Percentiles rank a stretch among this genome's conserved stretches.
These are phyloP conservation scores for Pelargonium citronellum DNA, from an alignment of 441 rosid species.

Conservation along the genomic window DNA sequence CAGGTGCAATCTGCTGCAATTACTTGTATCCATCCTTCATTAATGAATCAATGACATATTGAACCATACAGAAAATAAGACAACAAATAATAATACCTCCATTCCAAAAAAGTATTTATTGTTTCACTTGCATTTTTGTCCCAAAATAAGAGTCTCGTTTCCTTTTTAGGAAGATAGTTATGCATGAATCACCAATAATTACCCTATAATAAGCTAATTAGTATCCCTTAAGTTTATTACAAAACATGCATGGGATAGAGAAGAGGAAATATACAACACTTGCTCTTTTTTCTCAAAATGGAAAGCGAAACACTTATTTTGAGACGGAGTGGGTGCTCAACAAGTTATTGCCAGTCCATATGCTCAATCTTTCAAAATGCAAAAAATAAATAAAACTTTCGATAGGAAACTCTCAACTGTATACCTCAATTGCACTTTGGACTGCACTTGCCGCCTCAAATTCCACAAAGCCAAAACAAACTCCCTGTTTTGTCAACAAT, in stretches of 20 bases:
- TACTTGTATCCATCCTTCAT: background rate
- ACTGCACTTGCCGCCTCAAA: conserved; percentile 66
- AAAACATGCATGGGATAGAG: too few relatives aligned
- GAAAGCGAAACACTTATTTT: background rate
- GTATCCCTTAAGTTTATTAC: too few relatives aligned
- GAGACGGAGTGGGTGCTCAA: background rate
- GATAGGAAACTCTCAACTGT: background rate
- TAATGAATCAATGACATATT: background rate
- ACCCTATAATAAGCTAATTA: too few relatives aligned
- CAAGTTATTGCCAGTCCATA: background rate
- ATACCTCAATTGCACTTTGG: conserved; percentile 79
- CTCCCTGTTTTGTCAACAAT: conserved; percentile 43
- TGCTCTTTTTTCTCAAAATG: background rate
- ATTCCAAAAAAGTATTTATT: too few relatives aligned
- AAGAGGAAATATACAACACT: too few relatives aligned
- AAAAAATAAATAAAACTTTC: background rate
- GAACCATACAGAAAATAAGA: background rate
- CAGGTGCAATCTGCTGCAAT: background rate
- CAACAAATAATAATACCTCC: background rate
- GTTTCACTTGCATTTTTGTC: too few relatives aligned
- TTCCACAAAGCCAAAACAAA: conserved; percentile 85
- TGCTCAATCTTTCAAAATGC: background rate
- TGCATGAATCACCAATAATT: too few relatives aligned
- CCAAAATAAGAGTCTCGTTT: too few relatives aligned
- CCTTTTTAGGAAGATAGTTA: too few relatives aligned